These are phyloP conservation scores for Rhizopogon salebrosus DNA, from an alignment of 768 basidiomycete species.

Conservation along the genomic window DNA sequence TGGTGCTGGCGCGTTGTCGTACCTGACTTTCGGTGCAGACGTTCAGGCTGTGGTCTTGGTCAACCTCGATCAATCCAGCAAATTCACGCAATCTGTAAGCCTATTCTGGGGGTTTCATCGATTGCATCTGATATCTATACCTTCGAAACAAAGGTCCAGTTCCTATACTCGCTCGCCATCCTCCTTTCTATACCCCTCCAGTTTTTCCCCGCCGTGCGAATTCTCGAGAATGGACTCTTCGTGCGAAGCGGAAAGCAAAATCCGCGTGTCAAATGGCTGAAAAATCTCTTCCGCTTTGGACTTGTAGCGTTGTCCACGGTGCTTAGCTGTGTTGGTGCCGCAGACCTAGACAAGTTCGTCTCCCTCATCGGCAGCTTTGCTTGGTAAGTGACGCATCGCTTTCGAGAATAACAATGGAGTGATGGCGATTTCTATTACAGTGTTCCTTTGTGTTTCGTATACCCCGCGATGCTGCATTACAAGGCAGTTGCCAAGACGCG, in stretches of 20 bases:
- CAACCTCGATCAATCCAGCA: conserved; percentile 80
- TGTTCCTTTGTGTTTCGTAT: conserved; percentile 90
- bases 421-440: conserved; percentile 33
- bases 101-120: conserved; percentile 7
- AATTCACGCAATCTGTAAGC: conserved; percentile 82
- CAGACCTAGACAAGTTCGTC: conserved; percentile 93
- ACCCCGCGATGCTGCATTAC: conserved; percentile 91
- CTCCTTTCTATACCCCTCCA: conserved; percentile 89
- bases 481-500: conserved; percentile 75
- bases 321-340: conserved; percentile 77
- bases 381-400: conserved; percentile 52
- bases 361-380: conserved; percentile 91
- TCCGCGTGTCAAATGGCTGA: conserved; percentile 86
- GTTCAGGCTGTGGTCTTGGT: conserved; percentile 93
- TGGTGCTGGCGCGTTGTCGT: conserved; percentile 81
- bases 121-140: neutral
- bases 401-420: conserved; percentile 1
- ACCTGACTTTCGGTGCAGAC: conserved; percentile 80
- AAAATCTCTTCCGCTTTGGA: conserved; percentile 82
- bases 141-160: conserved; percentile 52
- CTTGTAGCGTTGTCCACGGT: conserved; percentile 77
- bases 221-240: conserved; percentile 95
- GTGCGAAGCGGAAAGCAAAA: conserved; percentile 81
- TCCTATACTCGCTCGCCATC: conserved; percentile 90
- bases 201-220: conserved; percentile 95